phyloP scores from a whole-genome alignment of 805 yeast species.

The Schizosaccharomyces lindneri region DNA sequence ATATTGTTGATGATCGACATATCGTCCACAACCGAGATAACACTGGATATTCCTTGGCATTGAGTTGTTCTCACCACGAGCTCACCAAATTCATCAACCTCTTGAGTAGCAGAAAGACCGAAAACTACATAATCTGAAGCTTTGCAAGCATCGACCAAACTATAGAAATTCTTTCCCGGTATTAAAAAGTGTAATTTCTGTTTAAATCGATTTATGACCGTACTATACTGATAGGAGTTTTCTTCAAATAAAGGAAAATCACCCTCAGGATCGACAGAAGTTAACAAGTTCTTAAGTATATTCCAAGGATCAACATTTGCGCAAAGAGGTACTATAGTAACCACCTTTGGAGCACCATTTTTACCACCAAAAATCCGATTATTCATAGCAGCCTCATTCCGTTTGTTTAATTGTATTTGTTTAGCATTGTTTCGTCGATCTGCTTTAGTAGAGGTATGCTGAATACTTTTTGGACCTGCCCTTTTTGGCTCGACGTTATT shows the following conservation, averaged over 20 bases:
- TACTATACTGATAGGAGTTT: neutral
- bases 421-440: conserved; percentile 58
- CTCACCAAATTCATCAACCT: conserved; percentile 71
- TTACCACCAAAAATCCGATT: conserved; percentile 58
- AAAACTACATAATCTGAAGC: conserved; percentile 74
- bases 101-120: conserved; percentile 67
- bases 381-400: conserved; percentile 28
- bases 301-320: conserved; percentile 27
- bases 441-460: conserved; percentile 21
- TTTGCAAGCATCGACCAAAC: conserved; percentile 65
- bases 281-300: conserved; percentile 11
- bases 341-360: conserved; percentile 58
- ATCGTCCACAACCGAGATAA: conserved; percentile 56
- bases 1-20: conserved; percentile 40
- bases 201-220: conserved; percentile 37
- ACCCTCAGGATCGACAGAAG: conserved; percentile 7
- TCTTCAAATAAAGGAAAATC: neutral
- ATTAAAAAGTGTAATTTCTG: conserved; percentile 46
- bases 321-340: conserved; percentile 56
- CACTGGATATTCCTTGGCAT: conserved; percentile 75
- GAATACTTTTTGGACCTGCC: conserved; percentile 12
- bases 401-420: conserved; percentile 55
- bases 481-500: conserved; percentile 10
- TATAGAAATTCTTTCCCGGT: conserved; percentile 45
- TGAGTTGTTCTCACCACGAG: conserved; percentile 69